Percentiles rank a stretch among this genome's conserved stretches.
These are phyloP conservation scores for Corylus avellana DNA, from an alignment of 306 rosid genomes.

Conservation along the genomic window DNA sequence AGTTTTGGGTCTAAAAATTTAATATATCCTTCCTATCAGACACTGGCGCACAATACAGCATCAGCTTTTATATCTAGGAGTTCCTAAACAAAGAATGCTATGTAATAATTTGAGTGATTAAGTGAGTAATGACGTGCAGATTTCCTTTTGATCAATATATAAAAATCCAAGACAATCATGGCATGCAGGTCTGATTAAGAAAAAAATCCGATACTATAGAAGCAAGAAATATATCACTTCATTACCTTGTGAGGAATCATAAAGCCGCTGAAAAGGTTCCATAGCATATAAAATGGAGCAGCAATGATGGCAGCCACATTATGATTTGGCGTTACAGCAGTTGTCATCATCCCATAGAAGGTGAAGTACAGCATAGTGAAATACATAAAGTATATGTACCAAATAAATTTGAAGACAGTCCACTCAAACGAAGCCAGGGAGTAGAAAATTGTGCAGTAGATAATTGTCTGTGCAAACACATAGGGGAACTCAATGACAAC, in stretches of 20 bases:
- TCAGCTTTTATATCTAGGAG: background rate
- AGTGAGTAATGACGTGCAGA: background rate
- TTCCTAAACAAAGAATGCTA: constrained; percentile 1
- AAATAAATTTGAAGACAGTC: constrained; percentile 69
- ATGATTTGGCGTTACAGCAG: constrained; percentile 96
- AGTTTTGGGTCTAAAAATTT: background rate
- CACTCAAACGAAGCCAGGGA: constrained; percentile 86
- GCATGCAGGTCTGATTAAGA: constrained; percentile 6
- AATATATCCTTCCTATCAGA: background rate
- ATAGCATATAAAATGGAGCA: constrained; percentile 97
- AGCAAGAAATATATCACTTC: constrained; percentile 21
- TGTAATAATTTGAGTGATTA: background rate
- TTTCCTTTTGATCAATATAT: constrained; percentile 1
- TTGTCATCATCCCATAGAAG: constrained; percentile 98
- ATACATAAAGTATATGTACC: constrained; percentile 94
- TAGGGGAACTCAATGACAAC: constrained; percentile 91
- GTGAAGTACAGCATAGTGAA: constrained; percentile 96
- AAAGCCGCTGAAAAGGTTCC: constrained; percentile 99
- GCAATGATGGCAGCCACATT: constrained; percentile 87
- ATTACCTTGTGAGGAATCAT: constrained; percentile 98
- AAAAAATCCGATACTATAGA: constrained; percentile 8
- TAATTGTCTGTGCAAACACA: constrained; percentile 77
- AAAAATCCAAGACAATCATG: background rate
- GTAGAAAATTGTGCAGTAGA: constrained; percentile 85
- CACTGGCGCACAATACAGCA: background rate